Base-by-base conservation (phyloP, 179 eudicot genomes). In the Carnegiea gigantea region DNA sequence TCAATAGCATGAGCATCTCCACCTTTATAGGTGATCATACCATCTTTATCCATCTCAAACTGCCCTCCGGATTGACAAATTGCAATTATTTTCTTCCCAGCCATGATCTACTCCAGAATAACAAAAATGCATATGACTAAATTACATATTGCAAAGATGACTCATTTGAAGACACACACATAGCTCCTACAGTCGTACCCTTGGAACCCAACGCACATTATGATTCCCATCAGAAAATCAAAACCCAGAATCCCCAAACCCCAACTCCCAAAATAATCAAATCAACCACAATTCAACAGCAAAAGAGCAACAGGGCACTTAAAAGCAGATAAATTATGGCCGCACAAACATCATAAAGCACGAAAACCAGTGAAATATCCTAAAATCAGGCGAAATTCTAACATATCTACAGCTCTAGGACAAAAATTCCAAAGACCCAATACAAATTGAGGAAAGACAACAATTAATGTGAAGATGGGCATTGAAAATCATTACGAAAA, bases 1-100 rank as follows among this genome's bases (percentile, higher is more conserved):
- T 92, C 97, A 87, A 94, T 89, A 43, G 98, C 99, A 89, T 92
- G 97, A 78, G 99, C 99, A 82, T 95, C 99, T 65, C 99, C 99
- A 49, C 98, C 98, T 84, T 80, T 83, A 82, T 95, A 95, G 21
- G 82, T 81, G 85, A 95, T 84, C 23, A 82, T 44, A 20, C 95
- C 99, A 76, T 91, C 91, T 59, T 78, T 70, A 85, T 87, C 88
- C 0, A 89, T 83, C 86, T 87, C 88, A 62, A 95, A 93, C 80
- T 85, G 89, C 28, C 99, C 99, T 9, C 97, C 98, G 0, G 92
- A 92, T 67, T 90, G 99, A 79, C 97, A 92, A 60, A 95, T 94
- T 33, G 92, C 99, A 78, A 95, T 92, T 44, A 95, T 76, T 81
- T 84, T 93, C 91, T 91, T 89, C 88, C 86, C 91, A 82, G 84